Percentiles rank a stretch among this genome's conserved stretches.
Evolutionary conservation across 2,329 filamentous ascomycete species (phyloP).

Genomic region (Pseudocercospora pini-densiflorae): DNA sequence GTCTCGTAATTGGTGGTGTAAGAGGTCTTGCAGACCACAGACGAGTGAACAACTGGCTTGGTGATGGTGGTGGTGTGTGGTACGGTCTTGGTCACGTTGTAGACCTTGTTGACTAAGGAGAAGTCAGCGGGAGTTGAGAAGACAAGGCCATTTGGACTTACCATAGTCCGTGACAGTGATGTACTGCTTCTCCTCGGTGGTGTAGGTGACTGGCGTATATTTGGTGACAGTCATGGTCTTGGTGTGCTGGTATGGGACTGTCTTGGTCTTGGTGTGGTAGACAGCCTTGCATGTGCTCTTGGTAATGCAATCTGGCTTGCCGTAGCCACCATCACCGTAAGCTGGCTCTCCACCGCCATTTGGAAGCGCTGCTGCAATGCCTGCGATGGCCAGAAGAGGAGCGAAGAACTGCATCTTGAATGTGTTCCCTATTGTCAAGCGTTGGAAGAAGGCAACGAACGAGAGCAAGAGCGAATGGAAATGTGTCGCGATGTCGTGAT

Average conservation of each 20-base stretch:
- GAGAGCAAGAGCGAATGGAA: background rate
- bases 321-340: constrained; percentile 8
- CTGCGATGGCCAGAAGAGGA: constrained; percentile 21
- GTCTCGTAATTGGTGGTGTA: constrained; percentile 21
- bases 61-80: constrained; percentile 23
- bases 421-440: background rate
- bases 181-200: constrained; percentile 12
- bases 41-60: constrained; percentile 21
- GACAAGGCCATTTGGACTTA: background rate
- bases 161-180: constrained; percentile 18
- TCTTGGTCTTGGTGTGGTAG: constrained; percentile 24
- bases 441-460: background rate
- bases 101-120: constrained; percentile 10
- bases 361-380: constrained; percentile 24
- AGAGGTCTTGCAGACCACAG: constrained; percentile 22
- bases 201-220: constrained; percentile 19
- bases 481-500: background rate
- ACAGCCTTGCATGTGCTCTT: constrained; percentile 24
- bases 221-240: constrained; percentile 25
- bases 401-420: constrained; percentile 23
- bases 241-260: constrained; percentile 20
- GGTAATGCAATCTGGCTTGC: constrained; percentile 20
- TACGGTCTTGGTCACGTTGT: constrained; percentile 24
- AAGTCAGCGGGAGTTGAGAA: background rate
- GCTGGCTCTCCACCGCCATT: constrained; percentile 13